These are phyloP conservation scores for Dioszegia hungarica DNA, from an alignment of 768 basidiomycete species.

Conservation along the genomic window DNA sequence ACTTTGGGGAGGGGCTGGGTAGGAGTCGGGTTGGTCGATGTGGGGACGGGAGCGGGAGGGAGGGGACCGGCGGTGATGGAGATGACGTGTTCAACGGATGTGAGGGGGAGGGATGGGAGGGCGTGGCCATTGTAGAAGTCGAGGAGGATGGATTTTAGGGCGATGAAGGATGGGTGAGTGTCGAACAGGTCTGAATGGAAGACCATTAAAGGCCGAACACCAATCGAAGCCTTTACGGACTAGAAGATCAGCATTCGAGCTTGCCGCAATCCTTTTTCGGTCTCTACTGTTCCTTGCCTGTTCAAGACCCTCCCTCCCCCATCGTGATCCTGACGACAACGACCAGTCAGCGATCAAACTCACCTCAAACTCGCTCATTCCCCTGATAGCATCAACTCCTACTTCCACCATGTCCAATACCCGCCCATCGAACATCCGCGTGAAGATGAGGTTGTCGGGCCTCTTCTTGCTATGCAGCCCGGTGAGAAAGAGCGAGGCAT, in stretches of 20 bases:
- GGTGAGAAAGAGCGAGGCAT: constrained; percentile 81
- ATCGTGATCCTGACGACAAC: background rate
- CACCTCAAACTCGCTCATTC: constrained; percentile 82
- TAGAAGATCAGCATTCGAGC: constrained; percentile 50
- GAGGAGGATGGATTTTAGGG: constrained; percentile 85
- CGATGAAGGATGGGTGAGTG: constrained; percentile 82
- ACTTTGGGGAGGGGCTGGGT: constrained; percentile 63
- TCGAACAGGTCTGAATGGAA: constrained; percentile 95
- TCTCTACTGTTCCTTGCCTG: background rate
- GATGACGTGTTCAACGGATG: constrained; percentile 46
- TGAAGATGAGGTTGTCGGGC: constrained; percentile 78
- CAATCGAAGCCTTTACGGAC: constrained; percentile 83
- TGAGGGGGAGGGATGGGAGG: constrained; percentile 70
- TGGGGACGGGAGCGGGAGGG: constrained; percentile 1
- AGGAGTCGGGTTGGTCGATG: constrained; percentile 15
- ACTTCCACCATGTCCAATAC: constrained; percentile 94
- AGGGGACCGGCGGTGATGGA: constrained; percentile 45
- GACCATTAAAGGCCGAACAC: constrained; percentile 86
- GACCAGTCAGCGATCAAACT: constrained; percentile 44
- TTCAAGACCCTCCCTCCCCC: background rate
- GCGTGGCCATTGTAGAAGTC: constrained; percentile 81
- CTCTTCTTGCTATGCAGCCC: constrained; percentile 93
- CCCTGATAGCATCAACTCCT: constrained; percentile 72
- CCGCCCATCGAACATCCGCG: constrained; percentile 75
- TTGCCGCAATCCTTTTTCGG: no score